These are phyloP conservation scores for Gymnopus androsaceus DNA, from an alignment of 1,284 basidiomycete species.

Conservation along the genomic window DNA sequence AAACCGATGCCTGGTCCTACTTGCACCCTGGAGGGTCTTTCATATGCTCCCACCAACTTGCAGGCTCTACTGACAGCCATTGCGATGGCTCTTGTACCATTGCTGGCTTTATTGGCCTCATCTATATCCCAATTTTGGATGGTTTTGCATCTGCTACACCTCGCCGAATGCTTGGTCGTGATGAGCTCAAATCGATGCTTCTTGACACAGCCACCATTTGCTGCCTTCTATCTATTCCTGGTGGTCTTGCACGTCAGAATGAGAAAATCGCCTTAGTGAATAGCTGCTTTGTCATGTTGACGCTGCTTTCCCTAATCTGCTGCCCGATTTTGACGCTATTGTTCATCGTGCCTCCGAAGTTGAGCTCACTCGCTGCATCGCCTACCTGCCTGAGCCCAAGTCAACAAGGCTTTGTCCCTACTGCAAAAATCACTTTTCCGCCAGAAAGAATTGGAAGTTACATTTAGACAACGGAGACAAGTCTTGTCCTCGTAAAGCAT, in stretches of 20 bases:
- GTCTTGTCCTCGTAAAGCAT: not conserved
- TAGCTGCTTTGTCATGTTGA: not conserved
- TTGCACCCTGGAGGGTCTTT: not conserved
- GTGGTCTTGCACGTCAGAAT: not conserved
- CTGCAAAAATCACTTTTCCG: not conserved
- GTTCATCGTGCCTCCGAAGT: not conserved
- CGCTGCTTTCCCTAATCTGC: not conserved
- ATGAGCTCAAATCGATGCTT: not conserved
- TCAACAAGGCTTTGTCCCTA: not conserved
- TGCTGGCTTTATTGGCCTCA: not conserved
- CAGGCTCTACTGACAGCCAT: not conserved
- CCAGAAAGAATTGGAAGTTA: not conserved
- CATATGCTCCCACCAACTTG: not conserved
- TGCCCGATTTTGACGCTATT: not conserved
- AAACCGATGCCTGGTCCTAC: not conserved
- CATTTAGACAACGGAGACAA: not conserved
- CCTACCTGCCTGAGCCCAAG: not conserved
- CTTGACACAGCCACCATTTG: not conserved
- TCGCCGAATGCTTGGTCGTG: not conserved
- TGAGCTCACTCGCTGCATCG: not conserved
- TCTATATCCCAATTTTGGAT: not conserved
- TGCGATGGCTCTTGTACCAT: not conserved
- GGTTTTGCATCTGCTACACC: not conserved
- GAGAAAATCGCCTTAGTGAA: not conserved
- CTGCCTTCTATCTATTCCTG: too few relatives aligned